Conservation (phyloP, 139 green algal species). For the Chlamydomonas schloesseri region DNA sequence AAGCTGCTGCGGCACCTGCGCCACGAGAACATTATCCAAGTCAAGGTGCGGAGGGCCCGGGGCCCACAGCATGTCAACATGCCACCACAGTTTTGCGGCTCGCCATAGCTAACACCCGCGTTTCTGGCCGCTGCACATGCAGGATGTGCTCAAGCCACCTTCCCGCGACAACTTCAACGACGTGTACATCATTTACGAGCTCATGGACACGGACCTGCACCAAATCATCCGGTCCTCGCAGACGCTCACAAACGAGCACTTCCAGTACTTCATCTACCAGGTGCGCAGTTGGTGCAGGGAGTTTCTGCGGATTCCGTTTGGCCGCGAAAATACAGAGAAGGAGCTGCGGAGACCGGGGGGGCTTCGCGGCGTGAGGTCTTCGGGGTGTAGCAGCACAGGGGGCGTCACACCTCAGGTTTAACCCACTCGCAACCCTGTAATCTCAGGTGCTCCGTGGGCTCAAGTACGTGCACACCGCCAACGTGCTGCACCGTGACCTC, state of each 20-base stretch:
- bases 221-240: constrained; percentile 98
- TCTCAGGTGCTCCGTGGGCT: constrained; percentile 90
- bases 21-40: constrained; percentile 90
- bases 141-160: constrained; percentile 77
- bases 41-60: not conserved
- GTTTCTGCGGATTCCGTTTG: too few species aligned
- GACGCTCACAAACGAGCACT: constrained; percentile 96
- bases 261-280: constrained; percentile 99
- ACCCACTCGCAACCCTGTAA: too few species aligned
- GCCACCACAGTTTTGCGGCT: not conserved
- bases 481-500: constrained; percentile 96
- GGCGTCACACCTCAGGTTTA: too few species aligned
- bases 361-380: too few species aligned
- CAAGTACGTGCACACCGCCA: constrained; percentile 93
- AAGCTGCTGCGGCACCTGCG: constrained; percentile 88
- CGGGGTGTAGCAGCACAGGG: too few species aligned
- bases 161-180: constrained; percentile 86
- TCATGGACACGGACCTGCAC: constrained; percentile 99
- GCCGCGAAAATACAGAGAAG: too few species aligned
- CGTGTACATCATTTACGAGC: constrained; percentile 98
- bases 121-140: not conserved
- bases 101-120: too few species aligned
- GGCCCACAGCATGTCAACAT: constrained; percentile 39
- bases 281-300: too few species aligned
- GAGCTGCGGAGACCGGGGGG: too few species aligned